These are phyloP conservation scores for Dillenia turbinata DNA, from an alignment of 164 flowering plant genomes.

Conservation along the genomic window DNA sequence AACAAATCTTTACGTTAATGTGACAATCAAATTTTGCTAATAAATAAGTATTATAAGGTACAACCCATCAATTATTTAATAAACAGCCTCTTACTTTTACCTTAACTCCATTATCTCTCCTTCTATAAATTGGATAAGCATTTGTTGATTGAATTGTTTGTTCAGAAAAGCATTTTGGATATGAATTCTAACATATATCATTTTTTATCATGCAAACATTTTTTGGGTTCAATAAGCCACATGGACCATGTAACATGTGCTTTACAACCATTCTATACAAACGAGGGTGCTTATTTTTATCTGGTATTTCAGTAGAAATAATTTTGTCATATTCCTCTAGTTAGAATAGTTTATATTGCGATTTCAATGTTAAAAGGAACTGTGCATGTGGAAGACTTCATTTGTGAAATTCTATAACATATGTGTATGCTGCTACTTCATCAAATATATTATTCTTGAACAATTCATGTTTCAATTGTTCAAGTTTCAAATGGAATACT, in stretches of 20 bases:
- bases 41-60: slow-evolving; percentile 9
- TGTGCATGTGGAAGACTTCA: slow-evolving; percentile 19
- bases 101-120: background rate
- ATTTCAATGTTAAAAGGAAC: slow-evolving; percentile 7
- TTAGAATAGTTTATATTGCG: background rate
- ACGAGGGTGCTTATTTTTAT: background rate
- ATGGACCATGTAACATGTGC: slow-evolving; percentile 24
- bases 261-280: slow-evolving; percentile 4
- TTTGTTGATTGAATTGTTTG: background rate
- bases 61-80: slow-evolving; percentile 12
- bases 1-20: slow-evolving; percentile 18
- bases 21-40: slow-evolving; percentile 12
- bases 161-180: slow-evolving; percentile 2
- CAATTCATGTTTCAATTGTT: slow-evolving; percentile 6
- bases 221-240: slow-evolving; percentile 3
- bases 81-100: background rate
- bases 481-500: slow-evolving; percentile 11
- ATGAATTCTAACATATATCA: slow-evolving; percentile 2
- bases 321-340: slow-evolving; percentile 5
- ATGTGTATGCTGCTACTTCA: slow-evolving; percentile 4
- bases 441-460: slow-evolving; percentile 8
- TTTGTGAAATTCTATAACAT: slow-evolving; percentile 23
- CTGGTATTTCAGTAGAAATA: slow-evolving; percentile 13
- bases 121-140: slow-evolving; percentile 11
- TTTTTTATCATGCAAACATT: slow-evolving; percentile 8